Evolutionary conservation across 2,329 filamentous ascomycete species (phyloP), one percentile per base, ranked within the genome.

Genomic region (Phialophora tarda): DNA sequence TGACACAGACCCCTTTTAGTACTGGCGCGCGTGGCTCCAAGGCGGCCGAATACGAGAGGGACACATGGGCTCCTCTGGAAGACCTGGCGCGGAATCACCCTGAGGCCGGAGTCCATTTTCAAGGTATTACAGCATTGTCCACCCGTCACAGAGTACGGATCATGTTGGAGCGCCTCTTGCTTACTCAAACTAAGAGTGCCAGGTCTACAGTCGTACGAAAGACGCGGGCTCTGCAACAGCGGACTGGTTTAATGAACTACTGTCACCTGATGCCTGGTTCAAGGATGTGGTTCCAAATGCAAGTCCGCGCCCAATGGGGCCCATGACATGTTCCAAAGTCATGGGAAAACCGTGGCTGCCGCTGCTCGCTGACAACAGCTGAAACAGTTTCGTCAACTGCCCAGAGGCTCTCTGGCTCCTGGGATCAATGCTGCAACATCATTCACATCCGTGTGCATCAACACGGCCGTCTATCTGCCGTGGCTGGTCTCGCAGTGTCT

Each of bases 361-460:
- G 32, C 32, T 34, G 10, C 12, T 34, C 10, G 32, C 32, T 34
- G 10, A 34, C 32, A 8, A n/a, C 44, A 21, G 4, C 2, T 2
- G 17, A 17, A 21, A 48, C 44, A 48, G 44, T 48, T 48, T 23
- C 44, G 44, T n/a, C 17, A n/a, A 23, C 44, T 48, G 21, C 44
- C 44, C 44, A 21, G 21, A 12, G 7, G 21, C 10, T 48, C 44
- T 48, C 44, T 48, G 6, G 44, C 17, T 23, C 44, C 44, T 21
- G 44, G 86, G 21, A 85, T 89, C 61, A 88, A 92, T 67, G 89
- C 89, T 12, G 93, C 88, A 23, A 91, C 87, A 59, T 82, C 85
- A 62, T 97, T 95, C 77, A 92, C 87, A 6, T 94, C 91, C 0
- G 89, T 97, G 41, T 97, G 93, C 79, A 94, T 97, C 77, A 97